Conservation (phyloP, 1,284 basidiomycete species). For the Tausonia pullulans region DNA sequence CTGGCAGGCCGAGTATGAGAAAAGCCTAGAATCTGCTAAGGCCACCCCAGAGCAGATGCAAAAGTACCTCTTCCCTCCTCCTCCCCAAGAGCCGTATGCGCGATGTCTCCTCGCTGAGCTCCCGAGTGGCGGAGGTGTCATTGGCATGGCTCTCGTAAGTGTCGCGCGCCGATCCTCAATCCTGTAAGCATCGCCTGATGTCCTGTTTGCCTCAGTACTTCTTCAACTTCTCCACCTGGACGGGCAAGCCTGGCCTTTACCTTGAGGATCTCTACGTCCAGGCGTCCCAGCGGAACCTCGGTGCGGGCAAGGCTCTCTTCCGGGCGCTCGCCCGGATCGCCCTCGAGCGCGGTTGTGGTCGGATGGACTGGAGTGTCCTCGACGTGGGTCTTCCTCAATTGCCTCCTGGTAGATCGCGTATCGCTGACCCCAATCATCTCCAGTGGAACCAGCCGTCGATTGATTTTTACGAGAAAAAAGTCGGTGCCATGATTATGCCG, state of each 20-base stretch:
- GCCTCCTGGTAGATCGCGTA: background rate
- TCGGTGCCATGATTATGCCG: constrained; percentile 2
- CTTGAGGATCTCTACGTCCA: constrained; percentile 15
- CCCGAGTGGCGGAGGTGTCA: background rate
- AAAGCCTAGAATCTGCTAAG: constrained; percentile 1
- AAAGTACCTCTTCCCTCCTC: constrained; percentile 5
- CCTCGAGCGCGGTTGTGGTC: constrained; percentile 4
- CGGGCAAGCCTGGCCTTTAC: constrained; percentile 14
- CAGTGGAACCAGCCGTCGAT: constrained; percentile 3
- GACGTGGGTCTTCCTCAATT: background rate
- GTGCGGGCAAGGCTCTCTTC: constrained; percentile 14
- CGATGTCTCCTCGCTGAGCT: constrained; percentile 9
- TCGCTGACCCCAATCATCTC: background rate
- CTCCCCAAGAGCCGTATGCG: background rate
- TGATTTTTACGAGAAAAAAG: constrained; percentile 12
- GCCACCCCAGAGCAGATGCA: constrained; percentile 10
- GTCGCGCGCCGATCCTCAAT: background rate
- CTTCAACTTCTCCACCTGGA: constrained; percentile 16
- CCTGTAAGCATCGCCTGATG: background rate
- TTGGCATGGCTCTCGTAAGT: constrained; percentile 9
- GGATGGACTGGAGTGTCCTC: constrained; percentile 10
- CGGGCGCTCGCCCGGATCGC: constrained; percentile 11
- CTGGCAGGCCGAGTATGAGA: constrained; percentile 14
- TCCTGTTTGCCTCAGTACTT: background rate
- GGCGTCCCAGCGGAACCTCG: background rate